phyloP scores from a whole-genome alignment of 495 filamentous ascomycete genomes.

The Annulohypoxylon nitens region DNA sequence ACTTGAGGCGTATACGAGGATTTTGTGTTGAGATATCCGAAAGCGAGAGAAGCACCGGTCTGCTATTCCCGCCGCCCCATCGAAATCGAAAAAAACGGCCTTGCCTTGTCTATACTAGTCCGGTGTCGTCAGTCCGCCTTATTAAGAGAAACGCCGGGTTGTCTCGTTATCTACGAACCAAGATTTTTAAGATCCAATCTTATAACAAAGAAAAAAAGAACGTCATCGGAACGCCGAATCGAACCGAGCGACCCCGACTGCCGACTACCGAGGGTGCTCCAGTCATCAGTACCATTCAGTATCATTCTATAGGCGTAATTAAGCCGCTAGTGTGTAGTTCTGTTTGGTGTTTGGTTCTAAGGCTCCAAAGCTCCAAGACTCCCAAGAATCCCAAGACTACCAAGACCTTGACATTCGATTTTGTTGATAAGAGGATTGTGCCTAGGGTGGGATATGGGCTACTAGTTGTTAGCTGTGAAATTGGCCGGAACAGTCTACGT shows the following conservation, averaged over 20 bases:
- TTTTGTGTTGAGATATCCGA: constrained; percentile 29
- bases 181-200: constrained; percentile 9
- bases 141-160: constrained; percentile 4
- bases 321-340: constrained; percentile 23
- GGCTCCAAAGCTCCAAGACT: background rate
- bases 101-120: constrained; percentile 28
- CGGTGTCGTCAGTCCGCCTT: constrained; percentile 1
- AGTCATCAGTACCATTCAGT: constrained; percentile 14
- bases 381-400: background rate
- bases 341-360: constrained; percentile 1
- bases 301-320: constrained; percentile 8
- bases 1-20: constrained; percentile 22
- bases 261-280: constrained; percentile 39
- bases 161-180: constrained; percentile 1
- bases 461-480: constrained; percentile 16
- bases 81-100: constrained; percentile 1
- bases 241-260: constrained; percentile 46
- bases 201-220: constrained; percentile 13
- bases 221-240: constrained; percentile 45
- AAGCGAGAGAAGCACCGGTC: constrained; percentile 31
- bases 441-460: constrained; percentile 29
- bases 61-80: constrained; percentile 27
- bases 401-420: background rate
- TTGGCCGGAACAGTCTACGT: constrained; percentile 38
- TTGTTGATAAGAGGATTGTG: constrained; percentile 3